A percentile compares a stretch with the other conserved stretches of the same genome.
These are phyloP conservation scores for Vitis rupestris DNA, from an alignment of 164 flowering plant species.

Conservation along the genomic window DNA sequence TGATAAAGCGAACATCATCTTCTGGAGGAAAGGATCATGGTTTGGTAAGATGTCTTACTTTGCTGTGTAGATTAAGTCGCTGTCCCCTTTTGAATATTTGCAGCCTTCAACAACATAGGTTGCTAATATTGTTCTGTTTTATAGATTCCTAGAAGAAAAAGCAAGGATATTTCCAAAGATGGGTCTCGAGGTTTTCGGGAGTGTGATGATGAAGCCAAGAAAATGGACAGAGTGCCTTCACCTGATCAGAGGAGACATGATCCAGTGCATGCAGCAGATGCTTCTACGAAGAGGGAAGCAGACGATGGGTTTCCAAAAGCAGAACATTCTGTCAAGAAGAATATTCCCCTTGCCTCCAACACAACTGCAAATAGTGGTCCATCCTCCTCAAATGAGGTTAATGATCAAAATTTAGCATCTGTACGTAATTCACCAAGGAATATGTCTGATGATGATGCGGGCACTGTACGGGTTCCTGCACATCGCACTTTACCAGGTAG, in stretches of 20 bases:
- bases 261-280: slow-evolving; percentile 27
- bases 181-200: slow-evolving; percentile 45
- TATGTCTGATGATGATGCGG: slow-evolving; percentile 64
- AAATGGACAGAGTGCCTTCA: slow-evolving; percentile 36
- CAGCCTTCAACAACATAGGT: neutral
- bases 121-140: slow-evolving; percentile 8
- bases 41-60: slow-evolving; percentile 39
- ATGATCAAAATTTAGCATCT: slow-evolving; percentile 47
- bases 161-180: slow-evolving; percentile 60
- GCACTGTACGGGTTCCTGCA: slow-evolving; percentile 34
- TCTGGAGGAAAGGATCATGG: slow-evolving; percentile 65
- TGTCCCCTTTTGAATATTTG: neutral
- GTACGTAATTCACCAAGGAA: slow-evolving; percentile 41
- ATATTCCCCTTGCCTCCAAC: slow-evolving; percentile 22
- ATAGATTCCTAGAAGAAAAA: slow-evolving; percentile 73
- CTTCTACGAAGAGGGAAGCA: slow-evolving; percentile 37
- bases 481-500: slow-evolving; percentile 90
- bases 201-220: slow-evolving; percentile 49
- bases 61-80: neutral
- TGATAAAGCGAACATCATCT: slow-evolving; percentile 61
- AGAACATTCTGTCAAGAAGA: slow-evolving; percentile 36
- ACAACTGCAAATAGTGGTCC: slow-evolving; percentile 37
- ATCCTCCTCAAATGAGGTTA: slow-evolving; percentile 54
- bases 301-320: slow-evolving; percentile 36
- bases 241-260: slow-evolving; percentile 52